These are phyloP conservation scores for Lachnellula suecica DNA, from an alignment of 2,329 filamentous ascomycete species.

Conservation along the genomic window DNA sequence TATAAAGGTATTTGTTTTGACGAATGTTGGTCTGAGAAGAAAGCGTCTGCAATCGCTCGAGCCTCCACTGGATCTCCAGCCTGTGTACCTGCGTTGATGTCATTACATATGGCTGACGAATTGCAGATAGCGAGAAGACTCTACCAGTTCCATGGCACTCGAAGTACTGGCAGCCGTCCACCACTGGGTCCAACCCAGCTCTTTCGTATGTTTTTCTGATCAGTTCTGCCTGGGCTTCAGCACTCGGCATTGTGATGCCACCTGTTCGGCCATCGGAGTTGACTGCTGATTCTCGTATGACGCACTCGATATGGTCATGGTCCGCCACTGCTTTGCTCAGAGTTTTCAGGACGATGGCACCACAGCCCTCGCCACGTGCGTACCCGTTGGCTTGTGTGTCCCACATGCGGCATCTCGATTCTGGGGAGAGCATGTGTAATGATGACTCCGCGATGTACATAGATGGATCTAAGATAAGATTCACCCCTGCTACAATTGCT, in stretches of 20 bases:
- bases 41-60: conserved; percentile 4
- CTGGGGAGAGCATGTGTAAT: conserved; percentile 34
- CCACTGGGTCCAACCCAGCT: conserved; percentile 38
- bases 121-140: too few species aligned
- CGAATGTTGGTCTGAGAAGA: neutral
- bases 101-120: too few species aligned
- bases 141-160: conserved; percentile 24
- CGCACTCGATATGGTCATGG: conserved; percentile 55
- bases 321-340: conserved; percentile 50
- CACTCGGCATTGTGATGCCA: conserved; percentile 55
- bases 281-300: conserved; percentile 45
- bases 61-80: conserved; percentile 23
- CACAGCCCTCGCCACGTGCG: conserved; percentile 50
- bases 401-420: conserved; percentile 39
- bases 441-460: conserved; percentile 29
- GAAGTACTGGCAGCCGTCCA: conserved; percentile 15
- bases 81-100: too few species aligned
- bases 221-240: conserved; percentile 29
- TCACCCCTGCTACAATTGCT: conserved; percentile 16
- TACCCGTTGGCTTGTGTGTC: conserved; percentile 21
- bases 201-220: conserved; percentile 45
- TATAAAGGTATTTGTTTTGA: neutral
- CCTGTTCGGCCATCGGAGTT: conserved; percentile 50
- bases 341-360: conserved; percentile 57
- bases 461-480: conserved; percentile 12